These are phyloP conservation scores for Cryptomeria japonica DNA, from an alignment of 75 land plant species.

Conservation along the genomic window DNA sequence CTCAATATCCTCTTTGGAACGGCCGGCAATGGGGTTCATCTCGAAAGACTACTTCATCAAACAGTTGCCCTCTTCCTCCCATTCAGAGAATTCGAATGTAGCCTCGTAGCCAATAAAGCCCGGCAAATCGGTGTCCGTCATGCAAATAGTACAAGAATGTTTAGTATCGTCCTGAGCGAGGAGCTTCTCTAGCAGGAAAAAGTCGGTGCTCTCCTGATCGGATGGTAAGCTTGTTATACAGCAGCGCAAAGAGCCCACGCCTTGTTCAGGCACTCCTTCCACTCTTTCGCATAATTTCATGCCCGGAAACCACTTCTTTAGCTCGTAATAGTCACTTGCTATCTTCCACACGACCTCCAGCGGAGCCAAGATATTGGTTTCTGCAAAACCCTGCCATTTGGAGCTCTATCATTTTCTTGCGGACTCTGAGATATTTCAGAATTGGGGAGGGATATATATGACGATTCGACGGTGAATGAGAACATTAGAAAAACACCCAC, in stretches of 20 bases:
- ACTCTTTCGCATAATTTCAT: slow-evolving; percentile 20
- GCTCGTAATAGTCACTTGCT: slow-evolving; percentile 32
- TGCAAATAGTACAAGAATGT: not conserved
- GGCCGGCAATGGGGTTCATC: too few species aligned
- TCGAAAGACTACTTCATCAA: too few species aligned
- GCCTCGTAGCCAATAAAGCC: not conserved
- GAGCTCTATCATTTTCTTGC: not conserved
- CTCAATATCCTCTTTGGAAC: too few species aligned
- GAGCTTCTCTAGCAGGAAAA: not conserved
- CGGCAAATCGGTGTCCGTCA: not conserved
- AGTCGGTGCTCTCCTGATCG: not conserved
- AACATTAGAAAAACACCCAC: too few species aligned
- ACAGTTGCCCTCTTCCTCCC: too few species aligned
- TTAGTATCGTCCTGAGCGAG: not conserved
- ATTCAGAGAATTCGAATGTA: too few species aligned
- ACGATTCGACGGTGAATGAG: too few species aligned
- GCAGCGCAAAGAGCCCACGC: not conserved
- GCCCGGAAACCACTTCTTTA: slow-evolving; percentile 38
- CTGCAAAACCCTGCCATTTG: slow-evolving; percentile 44
- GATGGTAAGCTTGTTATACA: not conserved
- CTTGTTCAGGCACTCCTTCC: slow-evolving; percentile 6
- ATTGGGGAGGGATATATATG: too few species aligned
- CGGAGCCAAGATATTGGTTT: slow-evolving; percentile 3
- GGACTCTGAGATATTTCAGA: too few species aligned
- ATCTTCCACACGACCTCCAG: slow-evolving; percentile 46